Base-by-base conservation (phyloP, 768 basidiomycete genomes). In the Pholiota molesta region DNA sequence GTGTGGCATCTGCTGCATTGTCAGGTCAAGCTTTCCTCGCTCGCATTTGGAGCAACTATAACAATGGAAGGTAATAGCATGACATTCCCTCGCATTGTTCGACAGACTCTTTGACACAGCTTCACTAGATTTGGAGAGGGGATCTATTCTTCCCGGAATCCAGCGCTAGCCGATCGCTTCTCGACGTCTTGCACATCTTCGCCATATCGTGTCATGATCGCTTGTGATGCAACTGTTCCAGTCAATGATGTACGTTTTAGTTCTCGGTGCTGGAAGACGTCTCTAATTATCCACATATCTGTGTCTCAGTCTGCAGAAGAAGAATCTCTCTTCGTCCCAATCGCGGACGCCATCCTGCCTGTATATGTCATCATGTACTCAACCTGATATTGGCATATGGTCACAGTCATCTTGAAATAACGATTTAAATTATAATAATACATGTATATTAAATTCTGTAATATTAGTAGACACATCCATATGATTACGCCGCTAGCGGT, bases 101-200 rank as follows among this genome's bases (percentile, higher is more conserved):
- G 49, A n/a, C 23, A 2, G 13, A 59, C 39, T 61, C 8, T 5
- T 52, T 31, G 23, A 44, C 35, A 26, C 19, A 13, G 9, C 26
- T 33, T 14, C 58, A 59, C 55, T 60, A 60, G 88, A 67, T 83
- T 83, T 59, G 88, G 88, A 28, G 78, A 84, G 55, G 88, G 88
- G 21, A 75, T 89, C 52, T 89, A 90, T 67, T 85, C 86, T 19
- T 87, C 84, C 69, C 77, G 77, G 42, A 86, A 87, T 71, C 82
- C 88, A 17, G 81, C 79, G 53, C 71, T 78, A 17, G 87, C 88
- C 19, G 86, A 90, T 71, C 72, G 67, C 8, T 81, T 80, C 69
- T 83, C 88, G n/a, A 89, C 87, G 5, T 89, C 88, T 42, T 88
- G 87, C 69, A 81, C 84, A 47, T 80, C 81, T 47, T 88, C 88